Percentiles rank a stretch among this genome's conserved stretches.
phyloP scores from a whole-genome alignment of 2,329 filamentous ascomycete species.

The Exophiala calicioides region DNA sequence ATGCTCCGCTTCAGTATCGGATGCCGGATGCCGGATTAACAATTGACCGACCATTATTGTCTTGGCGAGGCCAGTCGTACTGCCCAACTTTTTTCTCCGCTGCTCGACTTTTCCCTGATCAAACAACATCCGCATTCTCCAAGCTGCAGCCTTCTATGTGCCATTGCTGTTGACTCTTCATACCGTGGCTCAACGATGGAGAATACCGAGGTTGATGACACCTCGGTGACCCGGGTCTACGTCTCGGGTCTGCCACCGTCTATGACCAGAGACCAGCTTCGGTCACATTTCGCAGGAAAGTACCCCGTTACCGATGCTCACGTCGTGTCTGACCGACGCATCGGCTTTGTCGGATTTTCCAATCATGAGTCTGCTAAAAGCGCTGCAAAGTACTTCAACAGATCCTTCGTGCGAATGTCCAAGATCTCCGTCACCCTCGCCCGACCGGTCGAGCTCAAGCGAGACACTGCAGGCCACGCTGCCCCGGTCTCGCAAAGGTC shows the following conservation, averaged over 20 bases:
- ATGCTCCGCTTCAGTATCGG: too few species aligned
- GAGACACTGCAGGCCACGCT: conserved; percentile 21
- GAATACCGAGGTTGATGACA: conserved; percentile 5
- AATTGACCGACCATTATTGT: too few species aligned
- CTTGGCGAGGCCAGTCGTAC: background rate
- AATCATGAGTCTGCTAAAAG: conserved; percentile 74
- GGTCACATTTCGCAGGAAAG: conserved; percentile 81
- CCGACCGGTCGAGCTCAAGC: conserved; percentile 63
- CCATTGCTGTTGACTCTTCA: conserved; percentile 1
- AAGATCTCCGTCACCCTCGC: conserved; percentile 89
- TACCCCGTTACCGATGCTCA: conserved; percentile 86
- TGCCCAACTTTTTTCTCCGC: background rate
- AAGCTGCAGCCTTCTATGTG: too few species aligned
- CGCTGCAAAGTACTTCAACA: conserved; percentile 94
- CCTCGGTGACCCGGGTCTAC: conserved; percentile 64
- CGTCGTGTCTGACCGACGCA: conserved; percentile 82
- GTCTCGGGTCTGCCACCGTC: conserved; percentile 76
- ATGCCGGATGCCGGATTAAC: too few species aligned
- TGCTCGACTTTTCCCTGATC: background rate
- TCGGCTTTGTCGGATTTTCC: conserved; percentile 95
- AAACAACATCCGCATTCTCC: too few species aligned
- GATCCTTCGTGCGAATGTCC: conserved; percentile 92
- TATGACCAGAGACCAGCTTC: conserved; percentile 80
- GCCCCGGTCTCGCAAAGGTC: conserved; percentile 25
- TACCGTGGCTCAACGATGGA: conserved; percentile 3